A percentile compares a stretch with the other conserved stretches of the same genome.
Conservation (phyloP, 169 alveolate species). For the Plasmodium coatneyi region DNA sequence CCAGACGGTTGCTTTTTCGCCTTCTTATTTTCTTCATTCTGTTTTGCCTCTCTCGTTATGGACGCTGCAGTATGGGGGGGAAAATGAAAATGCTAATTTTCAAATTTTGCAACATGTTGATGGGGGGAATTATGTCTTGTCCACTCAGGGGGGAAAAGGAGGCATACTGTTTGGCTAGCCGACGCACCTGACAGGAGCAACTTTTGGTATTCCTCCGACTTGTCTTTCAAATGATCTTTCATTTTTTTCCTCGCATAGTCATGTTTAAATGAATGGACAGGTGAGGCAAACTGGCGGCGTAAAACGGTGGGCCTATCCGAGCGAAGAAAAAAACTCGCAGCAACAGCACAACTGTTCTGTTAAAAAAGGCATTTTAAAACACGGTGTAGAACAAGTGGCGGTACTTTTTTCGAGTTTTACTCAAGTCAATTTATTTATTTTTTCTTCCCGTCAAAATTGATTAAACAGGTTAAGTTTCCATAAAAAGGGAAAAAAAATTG, state of each 20-base stretch:
- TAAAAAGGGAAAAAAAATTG: background rate
- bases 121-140: too few relatives aligned
- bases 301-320: background rate
- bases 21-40: constrained; percentile 21
- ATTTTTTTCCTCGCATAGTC: constrained; percentile 13
- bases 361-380: background rate
- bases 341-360: background rate
- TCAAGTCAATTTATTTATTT: background rate
- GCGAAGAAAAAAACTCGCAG: background rate
- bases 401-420: background rate
- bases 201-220: constrained; percentile 18
- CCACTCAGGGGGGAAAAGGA: background rate
- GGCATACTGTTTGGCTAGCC: background rate
- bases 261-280: background rate
- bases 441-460: background rate
- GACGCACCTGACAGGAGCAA: constrained; percentile 45
- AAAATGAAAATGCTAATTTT: background rate
- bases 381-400: background rate
- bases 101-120: background rate
- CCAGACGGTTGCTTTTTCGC: background rate
- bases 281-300: background rate
- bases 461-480: background rate
- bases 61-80: constrained; percentile 1
- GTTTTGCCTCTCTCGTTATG: constrained; percentile 50
- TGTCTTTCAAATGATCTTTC: constrained; percentile 2